Percentiles rank a stretch among this genome's conserved stretches.
Evolutionary conservation across 345 rosid species (phyloP).

Genomic region (Combretum micranthum): DNA sequence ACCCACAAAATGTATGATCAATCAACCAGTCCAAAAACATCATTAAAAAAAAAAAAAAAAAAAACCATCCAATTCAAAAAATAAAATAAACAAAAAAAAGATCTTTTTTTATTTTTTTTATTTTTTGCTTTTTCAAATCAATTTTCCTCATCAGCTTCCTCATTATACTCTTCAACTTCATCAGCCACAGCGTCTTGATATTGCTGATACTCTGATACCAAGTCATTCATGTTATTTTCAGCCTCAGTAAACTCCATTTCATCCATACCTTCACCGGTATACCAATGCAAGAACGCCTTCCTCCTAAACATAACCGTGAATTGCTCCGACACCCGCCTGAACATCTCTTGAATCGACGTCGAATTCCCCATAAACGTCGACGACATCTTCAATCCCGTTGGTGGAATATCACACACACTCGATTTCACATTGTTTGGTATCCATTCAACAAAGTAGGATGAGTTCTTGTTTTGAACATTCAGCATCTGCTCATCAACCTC

Average conservation of each 20-base stretch:
- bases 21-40: too few relatives aligned
- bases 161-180: slow-evolving; percentile 44
- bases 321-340: slow-evolving; percentile 51
- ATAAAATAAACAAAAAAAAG: neutral
- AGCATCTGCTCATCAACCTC: slow-evolving; percentile 92
- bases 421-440: slow-evolving; percentile 67
- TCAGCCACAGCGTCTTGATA: slow-evolving; percentile 77
- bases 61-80: too few relatives aligned
- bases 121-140: slow-evolving; percentile 4
- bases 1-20: too few relatives aligned
- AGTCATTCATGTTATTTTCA: slow-evolving; percentile 84
- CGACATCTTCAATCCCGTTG: slow-evolving; percentile 64
- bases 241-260: slow-evolving; percentile 97
- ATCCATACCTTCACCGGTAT: slow-evolving; percentile 94
- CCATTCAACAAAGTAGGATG: slow-evolving; percentile 78
- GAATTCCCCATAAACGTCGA: slow-evolving; percentile 81
- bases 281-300: slow-evolving; percentile 73
- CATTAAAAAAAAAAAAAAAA: too few relatives aligned
- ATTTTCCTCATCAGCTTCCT: slow-evolving; percentile 41
- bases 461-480: slow-evolving; percentile 90
- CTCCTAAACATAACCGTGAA: slow-evolving; percentile 56
- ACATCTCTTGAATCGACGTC: slow-evolving; percentile 63
- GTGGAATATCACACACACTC: slow-evolving; percentile 72
- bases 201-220: slow-evolving; percentile 86
- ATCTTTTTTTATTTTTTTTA: neutral